Conservation (phyloP, 495 filamentous ascomycete species). For the Aspergillus haitiensis region DNA sequence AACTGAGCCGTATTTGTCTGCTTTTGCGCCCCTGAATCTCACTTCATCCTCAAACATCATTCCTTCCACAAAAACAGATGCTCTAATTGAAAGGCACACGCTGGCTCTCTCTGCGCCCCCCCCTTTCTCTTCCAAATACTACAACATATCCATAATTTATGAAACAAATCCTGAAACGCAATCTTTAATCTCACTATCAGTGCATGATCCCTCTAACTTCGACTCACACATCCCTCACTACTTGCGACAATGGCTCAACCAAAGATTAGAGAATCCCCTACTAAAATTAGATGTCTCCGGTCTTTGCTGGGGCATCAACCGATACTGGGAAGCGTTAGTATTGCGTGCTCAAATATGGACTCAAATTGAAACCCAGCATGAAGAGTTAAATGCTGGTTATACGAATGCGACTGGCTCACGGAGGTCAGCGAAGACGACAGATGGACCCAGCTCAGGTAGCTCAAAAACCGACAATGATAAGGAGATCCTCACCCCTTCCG, state of each 20-base stretch:
- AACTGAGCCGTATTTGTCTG: slow-evolving; percentile 36
- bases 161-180: slow-evolving; percentile 44
- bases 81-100: slow-evolving; percentile 38
- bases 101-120: slow-evolving; percentile 38
- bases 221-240: slow-evolving; percentile 32
- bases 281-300: slow-evolving; percentile 43
- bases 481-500: slow-evolving; percentile 24
- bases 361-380: slow-evolving; percentile 33
- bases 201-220: slow-evolving; percentile 23
- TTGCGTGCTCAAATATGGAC: slow-evolving; percentile 44
- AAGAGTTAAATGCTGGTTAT: slow-evolving; percentile 14
- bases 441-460: neutral
- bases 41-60: slow-evolving; percentile 29
- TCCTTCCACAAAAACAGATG: slow-evolving; percentile 18
- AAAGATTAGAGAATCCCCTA: slow-evolving; percentile 38
- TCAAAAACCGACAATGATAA: slow-evolving; percentile 1
- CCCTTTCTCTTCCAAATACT: slow-evolving; percentile 42
- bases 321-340: slow-evolving; percentile 45
- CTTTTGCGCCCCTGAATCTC: slow-evolving; percentile 41
- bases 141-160: slow-evolving; percentile 39
- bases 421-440: neutral
- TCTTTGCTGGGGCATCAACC: slow-evolving; percentile 46
- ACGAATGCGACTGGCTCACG: neutral
- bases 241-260: slow-evolving; percentile 44
- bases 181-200: slow-evolving; percentile 34